Evolutionary conservation across 108 stramenopile species (phyloP).

Genomic region (Skeletonema tropicum): DNA sequence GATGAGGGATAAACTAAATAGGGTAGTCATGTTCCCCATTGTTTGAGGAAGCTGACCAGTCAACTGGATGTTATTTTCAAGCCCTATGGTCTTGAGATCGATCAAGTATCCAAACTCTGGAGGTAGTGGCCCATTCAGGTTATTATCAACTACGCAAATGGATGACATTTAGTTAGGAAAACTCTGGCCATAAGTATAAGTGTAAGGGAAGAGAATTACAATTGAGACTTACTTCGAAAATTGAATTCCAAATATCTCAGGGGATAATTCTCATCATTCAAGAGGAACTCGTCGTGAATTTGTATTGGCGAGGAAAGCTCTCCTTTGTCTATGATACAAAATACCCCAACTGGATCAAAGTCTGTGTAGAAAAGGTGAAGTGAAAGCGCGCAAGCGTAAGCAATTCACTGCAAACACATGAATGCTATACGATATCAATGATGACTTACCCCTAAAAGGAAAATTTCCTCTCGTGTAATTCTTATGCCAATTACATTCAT

Average conservation of each 20-base stretch:
- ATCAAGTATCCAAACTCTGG: constrained; percentile 28
- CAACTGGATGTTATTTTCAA: neutral
- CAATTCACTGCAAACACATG: too few relatives aligned
- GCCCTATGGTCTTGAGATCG: neutral
- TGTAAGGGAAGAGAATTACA: too few relatives aligned
- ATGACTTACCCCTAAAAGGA: constrained; percentile 1
- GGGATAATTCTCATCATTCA: neutral
- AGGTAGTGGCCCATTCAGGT: constrained; percentile 46
- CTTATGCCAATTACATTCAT: constrained; percentile 11
- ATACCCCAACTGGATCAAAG: constrained; percentile 5
- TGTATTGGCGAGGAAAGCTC: neutral
- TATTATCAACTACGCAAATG: constrained; percentile 13
- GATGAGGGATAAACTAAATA: neutral
- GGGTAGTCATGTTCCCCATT: neutral
- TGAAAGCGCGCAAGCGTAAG: too few relatives aligned
- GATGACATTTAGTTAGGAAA: too few relatives aligned
- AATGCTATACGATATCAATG: too few relatives aligned
- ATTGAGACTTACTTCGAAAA: neutral
- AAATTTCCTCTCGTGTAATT: neutral
- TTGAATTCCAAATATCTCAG: neutral
- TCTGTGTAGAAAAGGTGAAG: neutral
- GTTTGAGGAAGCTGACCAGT: neutral
- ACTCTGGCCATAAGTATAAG: too few relatives aligned
- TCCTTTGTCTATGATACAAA: neutral
- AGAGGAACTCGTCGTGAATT: neutral